Conservation (phyloP, 1,139 yeast genomes). For the Trichomonascaceae sp. region DNA sequence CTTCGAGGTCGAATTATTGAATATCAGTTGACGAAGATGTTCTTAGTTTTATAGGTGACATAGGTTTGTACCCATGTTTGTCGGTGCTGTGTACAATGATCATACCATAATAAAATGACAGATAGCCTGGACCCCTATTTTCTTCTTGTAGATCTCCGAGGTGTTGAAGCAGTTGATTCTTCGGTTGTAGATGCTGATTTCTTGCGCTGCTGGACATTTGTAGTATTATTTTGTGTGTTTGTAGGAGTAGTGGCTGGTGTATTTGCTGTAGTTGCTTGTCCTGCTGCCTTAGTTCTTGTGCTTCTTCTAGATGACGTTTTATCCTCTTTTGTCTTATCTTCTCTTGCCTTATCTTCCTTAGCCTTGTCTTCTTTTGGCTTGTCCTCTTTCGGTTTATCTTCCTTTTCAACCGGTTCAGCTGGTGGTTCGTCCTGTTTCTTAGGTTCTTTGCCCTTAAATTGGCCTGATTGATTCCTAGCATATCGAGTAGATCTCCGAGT, state of each 20-base stretch:
- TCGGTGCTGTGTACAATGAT: background rate
- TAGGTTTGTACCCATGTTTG: background rate
- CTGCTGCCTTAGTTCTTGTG: background rate
- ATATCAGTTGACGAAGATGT: constrained; percentile 45
- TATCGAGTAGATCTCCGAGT: constrained; percentile 8
- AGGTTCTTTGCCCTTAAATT: constrained; percentile 3
- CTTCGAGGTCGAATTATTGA: constrained; percentile 86
- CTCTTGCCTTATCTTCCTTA: constrained; percentile 22
- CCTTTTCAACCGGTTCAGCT: constrained; percentile 10
- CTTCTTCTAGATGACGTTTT: background rate
- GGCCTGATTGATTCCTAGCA: background rate
- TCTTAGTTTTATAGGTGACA: background rate
- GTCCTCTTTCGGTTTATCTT: constrained; percentile 5
- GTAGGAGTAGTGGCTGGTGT: background rate
- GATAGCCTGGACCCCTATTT: background rate
- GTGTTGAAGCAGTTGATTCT: background rate
- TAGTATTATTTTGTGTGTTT: background rate
- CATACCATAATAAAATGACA: background rate
- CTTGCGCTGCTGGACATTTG: background rate
- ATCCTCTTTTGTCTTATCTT: constrained; percentile 7
- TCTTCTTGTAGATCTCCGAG: constrained; percentile 4
- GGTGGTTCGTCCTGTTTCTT: constrained; percentile 15
- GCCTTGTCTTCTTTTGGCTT: constrained; percentile 8
- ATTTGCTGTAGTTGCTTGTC: background rate
- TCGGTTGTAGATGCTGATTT: background rate